Evolutionary conservation across 805 yeast species (phyloP).

Genomic region (Lipomyces orientalis): DNA sequence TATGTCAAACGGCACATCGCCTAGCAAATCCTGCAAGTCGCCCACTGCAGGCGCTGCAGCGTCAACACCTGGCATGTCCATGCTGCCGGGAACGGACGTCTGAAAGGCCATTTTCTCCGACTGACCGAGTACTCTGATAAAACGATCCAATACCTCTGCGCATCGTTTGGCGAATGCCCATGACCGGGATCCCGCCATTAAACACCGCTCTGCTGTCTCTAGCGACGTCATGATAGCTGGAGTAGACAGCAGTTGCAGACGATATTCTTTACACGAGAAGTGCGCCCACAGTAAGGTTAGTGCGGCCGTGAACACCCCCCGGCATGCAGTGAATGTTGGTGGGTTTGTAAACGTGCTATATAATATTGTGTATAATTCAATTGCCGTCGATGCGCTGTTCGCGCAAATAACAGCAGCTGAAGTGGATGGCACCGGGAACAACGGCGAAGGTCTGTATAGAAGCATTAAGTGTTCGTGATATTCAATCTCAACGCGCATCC

Average conservation of each 20-base stretch:
- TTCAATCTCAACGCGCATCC: constrained; percentile 29
- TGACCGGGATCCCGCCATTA: constrained; percentile 14
- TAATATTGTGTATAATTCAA: constrained; percentile 23
- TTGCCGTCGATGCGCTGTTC: constrained; percentile 22
- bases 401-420: constrained; percentile 24
- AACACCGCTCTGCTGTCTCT: constrained; percentile 12
- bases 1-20: constrained; percentile 3
- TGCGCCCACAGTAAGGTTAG: constrained; percentile 32
- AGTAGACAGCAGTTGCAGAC: constrained; percentile 9
- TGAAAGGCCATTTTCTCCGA: neutral
- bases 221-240: constrained; percentile 9
- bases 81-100: neutral
- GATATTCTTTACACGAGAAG: constrained; percentile 12
- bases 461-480: constrained; percentile 33
- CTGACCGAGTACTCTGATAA: constrained; percentile 12
- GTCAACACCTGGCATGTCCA: neutral
- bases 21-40: neutral
- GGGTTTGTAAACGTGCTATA: constrained; percentile 7
- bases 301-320: constrained; percentile 28
- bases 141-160: constrained; percentile 19
- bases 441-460: constrained; percentile 31
- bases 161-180: constrained; percentile 30
- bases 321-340: constrained; percentile 17
- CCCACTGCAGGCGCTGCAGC: neutral
- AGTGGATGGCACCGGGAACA: constrained; percentile 18